Base-by-base conservation (phyloP, 2,329 filamentous ascomycete genomes). In the Parascedosporium putredinis region DNA sequence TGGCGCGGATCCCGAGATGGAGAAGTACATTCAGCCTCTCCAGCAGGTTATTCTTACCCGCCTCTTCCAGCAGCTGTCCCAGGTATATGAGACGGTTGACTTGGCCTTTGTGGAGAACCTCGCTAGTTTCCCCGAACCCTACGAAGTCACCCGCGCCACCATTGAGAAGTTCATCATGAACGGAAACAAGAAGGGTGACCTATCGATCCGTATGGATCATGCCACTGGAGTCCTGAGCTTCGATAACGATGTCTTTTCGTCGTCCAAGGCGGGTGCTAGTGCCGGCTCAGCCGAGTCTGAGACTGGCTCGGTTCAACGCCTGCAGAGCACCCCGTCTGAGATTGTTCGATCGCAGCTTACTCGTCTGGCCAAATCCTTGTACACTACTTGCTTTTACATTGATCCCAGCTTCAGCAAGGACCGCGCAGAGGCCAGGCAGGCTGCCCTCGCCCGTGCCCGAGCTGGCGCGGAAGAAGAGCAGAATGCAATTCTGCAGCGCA, bases 141-240 rank as follows among this genome's bases (percentile, higher is more conserved):
- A 94, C 79, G 86, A 96, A 70, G 89, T 97, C 57, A 86, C 80
- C 55, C 83, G 86, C 49, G 82, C 84, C 57, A 95, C 88, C 54
- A 94, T 98, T 57, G 93, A 98, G 76, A 98, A 97, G 74, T 98
- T 98, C 76, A 97, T 98, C 76, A 98, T 98, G 93, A 98, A 98
- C 69, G 93, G 93, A 55, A 97, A 95, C 79, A 98, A 98, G 82
- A 98, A 98, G 80, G 93, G 93, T 51, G 93, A 98, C 60, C 78
- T 98, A 43, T 86, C 93, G 49, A 94, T 98, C 60, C 89, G 93
- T 54, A 88, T 97, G 69, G 88, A 97, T 64, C 93, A 98, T 64
- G 89, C 89, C 54, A 91, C 90, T 49, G 89, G 93, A 53, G 87
- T 96, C 46, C 80, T 98, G 53, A 96, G 89, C 66, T 98, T 98